phyloP scores from a whole-genome alignment of 2,329 filamentous ascomycete genomes.

The Phyllosticta citrichinensis region DNA sequence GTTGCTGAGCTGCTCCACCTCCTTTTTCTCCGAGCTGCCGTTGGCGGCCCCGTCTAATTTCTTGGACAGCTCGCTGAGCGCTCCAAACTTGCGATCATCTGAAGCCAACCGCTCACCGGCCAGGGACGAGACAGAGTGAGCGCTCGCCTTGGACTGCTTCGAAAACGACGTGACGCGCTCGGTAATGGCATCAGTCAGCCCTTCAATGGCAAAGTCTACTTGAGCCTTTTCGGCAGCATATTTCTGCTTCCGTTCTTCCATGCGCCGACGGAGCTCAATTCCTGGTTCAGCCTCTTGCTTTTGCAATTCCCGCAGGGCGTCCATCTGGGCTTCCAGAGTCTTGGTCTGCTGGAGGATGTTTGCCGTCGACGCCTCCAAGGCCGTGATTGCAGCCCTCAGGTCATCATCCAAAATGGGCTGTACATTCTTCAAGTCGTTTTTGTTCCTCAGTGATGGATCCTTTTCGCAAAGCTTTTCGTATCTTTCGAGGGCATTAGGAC shows the following conservation, averaged over 20 bases:
- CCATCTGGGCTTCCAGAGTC: slow-evolving; percentile 50
- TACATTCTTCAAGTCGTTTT: slow-evolving; percentile 19
- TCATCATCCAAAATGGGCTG: slow-evolving; percentile 50
- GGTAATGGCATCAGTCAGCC: slow-evolving; percentile 19
- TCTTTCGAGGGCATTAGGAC: slow-evolving; percentile 12
- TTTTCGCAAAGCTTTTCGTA: slow-evolving; percentile 25
- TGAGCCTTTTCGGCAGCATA: slow-evolving; percentile 32
- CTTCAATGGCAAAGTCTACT: slow-evolving; percentile 28
- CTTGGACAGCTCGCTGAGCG: slow-evolving; percentile 15
- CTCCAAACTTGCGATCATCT: slow-evolving; percentile 45
- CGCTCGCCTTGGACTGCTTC: slow-evolving; percentile 40
- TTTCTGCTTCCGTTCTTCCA: slow-evolving; percentile 28
- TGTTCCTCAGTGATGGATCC: slow-evolving; percentile 22
- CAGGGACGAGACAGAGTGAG: slow-evolving; percentile 38
- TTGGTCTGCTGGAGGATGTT: slow-evolving; percentile 56
- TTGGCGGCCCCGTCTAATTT: slow-evolving; percentile 34
- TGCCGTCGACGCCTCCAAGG: slow-evolving; percentile 54
- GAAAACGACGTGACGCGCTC: slow-evolving; percentile 30
- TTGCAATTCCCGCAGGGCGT: slow-evolving; percentile 47
- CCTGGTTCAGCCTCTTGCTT: slow-evolving; percentile 34
- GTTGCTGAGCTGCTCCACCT: slow-evolving; percentile 47
- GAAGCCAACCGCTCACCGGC: slow-evolving; percentile 44
- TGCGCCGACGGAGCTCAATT: slow-evolving; percentile 26
- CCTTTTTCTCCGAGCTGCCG: slow-evolving; percentile 11
- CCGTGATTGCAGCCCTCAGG: slow-evolving; percentile 50